A percentile compares a stretch with the other conserved stretches of the same genome.
Conservation (phyloP, 208 protist species). For the Leishmania aethiopica region DNA sequence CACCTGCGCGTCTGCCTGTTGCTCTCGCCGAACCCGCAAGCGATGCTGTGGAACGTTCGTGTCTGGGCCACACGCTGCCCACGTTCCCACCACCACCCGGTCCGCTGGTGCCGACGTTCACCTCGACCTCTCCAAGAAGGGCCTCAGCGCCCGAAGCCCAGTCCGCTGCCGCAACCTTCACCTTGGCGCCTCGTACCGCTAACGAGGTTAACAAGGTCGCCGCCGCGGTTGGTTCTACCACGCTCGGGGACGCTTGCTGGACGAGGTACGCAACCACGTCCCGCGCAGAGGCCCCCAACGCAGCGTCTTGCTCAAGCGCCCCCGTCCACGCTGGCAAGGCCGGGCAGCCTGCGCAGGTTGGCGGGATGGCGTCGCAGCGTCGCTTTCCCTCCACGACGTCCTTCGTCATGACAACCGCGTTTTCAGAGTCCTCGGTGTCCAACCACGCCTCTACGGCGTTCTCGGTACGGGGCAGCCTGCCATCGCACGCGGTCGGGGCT, state of each 20-base stretch:
- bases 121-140: background rate
- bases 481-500: constrained; percentile 8
- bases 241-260: background rate
- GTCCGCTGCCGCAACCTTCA: background rate
- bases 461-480: constrained; percentile 20
- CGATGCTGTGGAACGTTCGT: background rate
- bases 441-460: constrained; percentile 8
- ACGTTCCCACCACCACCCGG: background rate
- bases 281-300: background rate
- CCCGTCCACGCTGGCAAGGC: background rate
- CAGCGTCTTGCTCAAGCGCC: background rate
- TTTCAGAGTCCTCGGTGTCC: constrained; percentile 1
- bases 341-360: constrained; percentile 2
- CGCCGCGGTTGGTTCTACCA: background rate
- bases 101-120: background rate
- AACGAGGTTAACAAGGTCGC: background rate
- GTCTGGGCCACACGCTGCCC: background rate
- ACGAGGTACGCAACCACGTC: background rate
- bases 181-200: background rate
- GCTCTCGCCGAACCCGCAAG: too few relatives aligned
- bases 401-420: constrained; percentile 1
- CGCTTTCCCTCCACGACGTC: constrained; percentile 18
- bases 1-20: background rate
- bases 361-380: background rate
- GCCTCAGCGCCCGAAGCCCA: too few relatives aligned